Conservation (phyloP, 306 rosid genomes). For the Cucurbita maxima region DNA sequence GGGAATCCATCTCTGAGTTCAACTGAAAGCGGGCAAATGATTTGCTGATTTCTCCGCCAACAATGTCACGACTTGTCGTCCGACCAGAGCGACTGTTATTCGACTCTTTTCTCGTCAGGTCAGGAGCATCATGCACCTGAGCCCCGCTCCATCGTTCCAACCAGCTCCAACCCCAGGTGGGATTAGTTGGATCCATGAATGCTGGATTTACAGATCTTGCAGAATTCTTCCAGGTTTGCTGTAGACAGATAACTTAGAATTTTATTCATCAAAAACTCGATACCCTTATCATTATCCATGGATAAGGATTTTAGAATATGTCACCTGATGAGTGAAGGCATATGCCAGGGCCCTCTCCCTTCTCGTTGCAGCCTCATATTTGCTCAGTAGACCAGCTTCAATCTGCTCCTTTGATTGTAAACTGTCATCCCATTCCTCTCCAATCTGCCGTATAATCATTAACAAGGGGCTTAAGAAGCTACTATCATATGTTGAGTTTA, state of each 20-base stretch:
- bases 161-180: conserved; percentile 99
- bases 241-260: conserved; percentile 5
- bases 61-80: conserved; percentile 22
- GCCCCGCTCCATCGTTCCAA: conserved; percentile 96
- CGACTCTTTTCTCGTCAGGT: not conserved
- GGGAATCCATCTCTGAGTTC: conserved; percentile 66
- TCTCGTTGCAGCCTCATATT: conserved; percentile 82
- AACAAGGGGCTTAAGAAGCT: not conserved
- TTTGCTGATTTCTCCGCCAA: conserved; percentile 77
- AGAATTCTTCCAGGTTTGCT: conserved; percentile 76
- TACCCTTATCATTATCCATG: not conserved
- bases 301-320: not conserved
- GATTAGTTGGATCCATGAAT: conserved; percentile 94
- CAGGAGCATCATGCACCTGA: conserved; percentile 46
- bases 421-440: conserved; percentile 98
- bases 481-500: not conserved
- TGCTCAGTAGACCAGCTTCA: conserved; percentile 68
- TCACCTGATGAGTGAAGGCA: conserved; percentile 96
- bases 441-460: conserved; percentile 37
- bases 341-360: conserved; percentile 96
- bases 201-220: conserved; percentile 58
- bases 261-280: not conserved
- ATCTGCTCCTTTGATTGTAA: conserved; percentile 87
- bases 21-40: conserved; percentile 82
- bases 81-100: not conserved